Conservation (phyloP, 129 eudicot species). For the Arctium lappa region DNA sequence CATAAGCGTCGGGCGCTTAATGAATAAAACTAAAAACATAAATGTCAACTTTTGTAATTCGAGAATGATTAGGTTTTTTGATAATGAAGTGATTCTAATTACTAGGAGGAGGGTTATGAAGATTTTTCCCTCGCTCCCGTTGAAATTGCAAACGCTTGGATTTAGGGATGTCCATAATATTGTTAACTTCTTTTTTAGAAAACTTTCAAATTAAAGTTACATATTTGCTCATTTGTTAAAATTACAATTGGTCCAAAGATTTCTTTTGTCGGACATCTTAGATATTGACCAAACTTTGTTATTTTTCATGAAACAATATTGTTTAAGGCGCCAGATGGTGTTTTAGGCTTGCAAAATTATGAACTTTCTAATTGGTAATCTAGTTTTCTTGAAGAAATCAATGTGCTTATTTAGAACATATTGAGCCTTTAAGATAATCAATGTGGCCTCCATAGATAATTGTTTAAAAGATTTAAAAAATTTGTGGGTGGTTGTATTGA, state of each 20-base stretch:
- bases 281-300: neutral
- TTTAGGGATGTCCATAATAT: neutral
- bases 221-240: neutral
- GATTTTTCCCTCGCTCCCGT: neutral
- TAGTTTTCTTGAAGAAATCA: neutral
- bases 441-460: neutral
- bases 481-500: neutral
- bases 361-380: conserved; percentile 9
- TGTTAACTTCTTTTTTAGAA: neutral
- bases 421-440: neutral
- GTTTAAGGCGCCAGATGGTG: neutral
- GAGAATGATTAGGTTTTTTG: conserved; percentile 8
- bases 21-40: neutral
- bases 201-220: neutral
- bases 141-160: neutral
- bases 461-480: neutral
- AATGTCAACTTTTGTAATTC: neutral
- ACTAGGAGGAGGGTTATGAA: neutral
- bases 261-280: neutral
- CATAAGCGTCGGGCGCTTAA: neutral
- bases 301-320: neutral
- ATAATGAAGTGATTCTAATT: neutral
- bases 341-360: neutral
- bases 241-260: neutral
- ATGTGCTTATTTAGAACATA: neutral